These are phyloP conservation scores for Lodderomyces theae DNA, from an alignment of 1,139 yeast species.

Conservation along the genomic window DNA sequence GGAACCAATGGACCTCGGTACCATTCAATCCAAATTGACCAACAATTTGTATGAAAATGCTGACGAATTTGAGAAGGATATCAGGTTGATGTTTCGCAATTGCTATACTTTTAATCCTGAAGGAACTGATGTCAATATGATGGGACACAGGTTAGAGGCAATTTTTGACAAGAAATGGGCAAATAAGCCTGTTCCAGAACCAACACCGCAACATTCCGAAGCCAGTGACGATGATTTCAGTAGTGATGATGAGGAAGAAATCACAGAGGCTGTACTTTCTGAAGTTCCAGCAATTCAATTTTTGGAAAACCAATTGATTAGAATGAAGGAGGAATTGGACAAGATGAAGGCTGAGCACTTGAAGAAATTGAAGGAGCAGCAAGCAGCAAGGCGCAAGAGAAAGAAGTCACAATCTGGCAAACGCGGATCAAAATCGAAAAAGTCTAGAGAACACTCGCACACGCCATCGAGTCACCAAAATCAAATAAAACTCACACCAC, in stretches of 20 bases:
- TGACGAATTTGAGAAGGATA: conserved; percentile 81
- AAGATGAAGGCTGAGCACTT: conserved; percentile 68
- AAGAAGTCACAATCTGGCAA: conserved; percentile 31
- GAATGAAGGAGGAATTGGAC: conserved; percentile 84
- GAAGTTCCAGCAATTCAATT: conserved; percentile 85
- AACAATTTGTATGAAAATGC: conserved; percentile 88
- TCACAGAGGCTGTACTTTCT: conserved; percentile 69
- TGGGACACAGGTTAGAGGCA: conserved; percentile 90
- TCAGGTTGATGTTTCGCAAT: conserved; percentile 78
- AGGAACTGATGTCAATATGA: conserved; percentile 89
- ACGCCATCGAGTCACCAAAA: conserved; percentile 8
- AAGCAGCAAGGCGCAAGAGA: conserved; percentile 47
- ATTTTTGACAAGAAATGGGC: conserved; percentile 88
- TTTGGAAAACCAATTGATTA: conserved; percentile 77
- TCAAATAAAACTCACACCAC: conserved; percentile 14
- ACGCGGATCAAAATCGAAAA: conserved; percentile 1
- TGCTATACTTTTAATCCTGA: conserved; percentile 94
- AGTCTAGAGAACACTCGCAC: conserved; percentile 2
- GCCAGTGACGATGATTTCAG: conserved; percentile 37
- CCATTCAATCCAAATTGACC: conserved; percentile 74
- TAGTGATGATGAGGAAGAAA: conserved; percentile 56
- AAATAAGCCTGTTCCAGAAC: conserved; percentile 78
- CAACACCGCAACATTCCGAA: conserved; percentile 43
- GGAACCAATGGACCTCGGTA: conserved; percentile 93
- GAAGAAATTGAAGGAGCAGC: conserved; percentile 55